Evolutionary conservation across 2,329 filamentous ascomycete species (phyloP).

Genomic region (Colletotrichum caudatum): DNA sequence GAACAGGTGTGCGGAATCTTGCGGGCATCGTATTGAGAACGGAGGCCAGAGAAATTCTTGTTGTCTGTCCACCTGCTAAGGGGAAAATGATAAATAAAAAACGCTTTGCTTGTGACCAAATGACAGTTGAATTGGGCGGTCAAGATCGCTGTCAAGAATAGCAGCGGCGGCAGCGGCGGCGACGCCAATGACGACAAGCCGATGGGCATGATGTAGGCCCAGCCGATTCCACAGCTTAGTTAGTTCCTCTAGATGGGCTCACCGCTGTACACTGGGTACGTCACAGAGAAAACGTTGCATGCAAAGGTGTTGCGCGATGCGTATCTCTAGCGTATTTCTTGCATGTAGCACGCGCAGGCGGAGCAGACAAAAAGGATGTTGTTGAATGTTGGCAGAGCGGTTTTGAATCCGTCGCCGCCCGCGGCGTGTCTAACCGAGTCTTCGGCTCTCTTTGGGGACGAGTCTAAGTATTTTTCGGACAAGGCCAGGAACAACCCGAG

Average conservation of each 20-base stretch:
- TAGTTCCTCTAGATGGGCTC: conserved; percentile 32
- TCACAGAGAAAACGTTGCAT: conserved; percentile 22
- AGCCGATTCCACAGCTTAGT: conserved; percentile 20
- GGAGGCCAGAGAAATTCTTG: conserved; percentile 9
- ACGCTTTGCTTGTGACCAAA: conserved; percentile 5
- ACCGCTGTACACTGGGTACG: conserved; percentile 1
- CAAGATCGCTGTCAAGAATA: conserved; percentile 5
- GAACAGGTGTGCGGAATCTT: conserved; percentile 5
- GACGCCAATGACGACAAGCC: background rate
- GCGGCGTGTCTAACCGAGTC: conserved; percentile 4
- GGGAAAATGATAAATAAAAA: no score
- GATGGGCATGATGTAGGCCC: conserved; percentile 22
- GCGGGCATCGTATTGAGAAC: background rate
- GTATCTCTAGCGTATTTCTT: conserved; percentile 11
- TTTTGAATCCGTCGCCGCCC: conserved; percentile 17
- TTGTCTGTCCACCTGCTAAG: background rate
- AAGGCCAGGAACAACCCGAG: conserved; percentile 38
- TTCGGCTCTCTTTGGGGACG: conserved; percentile 17
- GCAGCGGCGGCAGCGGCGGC: background rate
- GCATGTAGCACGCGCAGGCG: conserved; percentile 3
- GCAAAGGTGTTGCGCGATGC: conserved; percentile 13
- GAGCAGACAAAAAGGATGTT: conserved; percentile 5
- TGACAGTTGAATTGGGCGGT: background rate
- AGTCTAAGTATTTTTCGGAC: conserved; percentile 28
- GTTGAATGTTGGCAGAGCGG: conserved; percentile 17